These are phyloP conservation scores for Sextonia rubra DNA, from an alignment of 164 flowering plant genomes.

Conservation along the genomic window DNA sequence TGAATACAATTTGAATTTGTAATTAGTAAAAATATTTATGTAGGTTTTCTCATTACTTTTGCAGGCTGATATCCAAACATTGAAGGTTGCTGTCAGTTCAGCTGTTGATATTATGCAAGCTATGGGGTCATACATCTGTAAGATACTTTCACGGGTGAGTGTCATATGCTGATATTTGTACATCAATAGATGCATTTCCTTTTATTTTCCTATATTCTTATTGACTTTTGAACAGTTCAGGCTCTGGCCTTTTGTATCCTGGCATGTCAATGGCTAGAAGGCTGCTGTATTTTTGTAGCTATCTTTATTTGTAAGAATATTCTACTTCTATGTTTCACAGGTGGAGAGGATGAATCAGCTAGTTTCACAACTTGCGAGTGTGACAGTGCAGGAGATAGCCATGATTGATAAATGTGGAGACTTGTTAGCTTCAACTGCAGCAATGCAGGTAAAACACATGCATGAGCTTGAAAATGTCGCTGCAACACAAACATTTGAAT, in stretches of 20 bases:
- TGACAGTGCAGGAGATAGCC: conserved; percentile 54
- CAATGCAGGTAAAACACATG: conserved; percentile 56
- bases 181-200: neutral
- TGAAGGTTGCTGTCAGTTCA: conserved; percentile 63
- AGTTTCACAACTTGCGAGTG: conserved; percentile 66
- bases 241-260: neutral
- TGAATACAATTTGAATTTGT: neutral
- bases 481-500: neutral
- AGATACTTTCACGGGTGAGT: conserved; percentile 61
- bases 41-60: conserved; percentile 13
- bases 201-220: neutral
- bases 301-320: too few relatives aligned
- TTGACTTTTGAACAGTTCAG: neutral
- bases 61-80: conserved; percentile 62
- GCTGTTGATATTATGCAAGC: conserved; percentile 85
- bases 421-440: conserved; percentile 51
- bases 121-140: conserved; percentile 63
- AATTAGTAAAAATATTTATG: too few relatives aligned
- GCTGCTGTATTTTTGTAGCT: neutral
- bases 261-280: neutral
- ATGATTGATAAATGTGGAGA: conserved; percentile 63
- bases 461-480: neutral
- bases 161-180: neutral
- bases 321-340: conserved; percentile 28
- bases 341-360: conserved; percentile 50